Evolutionary conservation across 2,329 filamentous ascomycete genomes (phyloP), one percentile per base, ranked within the genome.

Genomic region (Penicillium polonicum): DNA sequence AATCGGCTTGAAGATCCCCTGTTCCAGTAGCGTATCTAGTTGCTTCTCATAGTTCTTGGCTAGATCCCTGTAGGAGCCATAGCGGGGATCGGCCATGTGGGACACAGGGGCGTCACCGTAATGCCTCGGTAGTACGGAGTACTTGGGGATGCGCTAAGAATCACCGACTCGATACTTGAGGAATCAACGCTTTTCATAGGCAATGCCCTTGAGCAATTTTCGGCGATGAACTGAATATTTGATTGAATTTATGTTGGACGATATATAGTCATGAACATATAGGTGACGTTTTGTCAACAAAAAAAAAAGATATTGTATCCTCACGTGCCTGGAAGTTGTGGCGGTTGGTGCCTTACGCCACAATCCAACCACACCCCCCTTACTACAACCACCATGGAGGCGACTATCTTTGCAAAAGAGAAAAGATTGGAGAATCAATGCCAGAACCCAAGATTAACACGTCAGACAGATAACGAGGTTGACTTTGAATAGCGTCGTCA

Each of bases 1-100:
- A 1, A 76, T 56, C 5, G 74, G 74, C 23, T 68, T 69, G 21
- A 66, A 67, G 10, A 65, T 52, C 23, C 74, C 72, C 36, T 66
- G 57, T 36, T 65, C 60, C 15, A 75, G 51, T 5, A 67, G 56
- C 5, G 55, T 41, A 12, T 73, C 65, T 17, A 74, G 61, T 25
- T 64, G 57, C 23, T 21, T 44, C 33, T 66, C 59, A 48, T 69
- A 64, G 39, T 64, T 58, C 41, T 65, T 59, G 23, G 70, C 53
- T 35, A 74, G 58, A 50, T 67, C 60, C 54, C 62, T 65, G 60
- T 72, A 72, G 23, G 69, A 69, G 48, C 59, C 52, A 52, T 67
- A 60, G 45, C 55, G 59, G 48, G 58, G 54, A 49, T 68, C 60
- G 23, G 65, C 62, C 72, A 75, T 75, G 50, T 54, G 61, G 58